Evolutionary conservation across 2,329 filamentous ascomycete species (phyloP).

Genomic region (Escovopsis sp.): DNA sequence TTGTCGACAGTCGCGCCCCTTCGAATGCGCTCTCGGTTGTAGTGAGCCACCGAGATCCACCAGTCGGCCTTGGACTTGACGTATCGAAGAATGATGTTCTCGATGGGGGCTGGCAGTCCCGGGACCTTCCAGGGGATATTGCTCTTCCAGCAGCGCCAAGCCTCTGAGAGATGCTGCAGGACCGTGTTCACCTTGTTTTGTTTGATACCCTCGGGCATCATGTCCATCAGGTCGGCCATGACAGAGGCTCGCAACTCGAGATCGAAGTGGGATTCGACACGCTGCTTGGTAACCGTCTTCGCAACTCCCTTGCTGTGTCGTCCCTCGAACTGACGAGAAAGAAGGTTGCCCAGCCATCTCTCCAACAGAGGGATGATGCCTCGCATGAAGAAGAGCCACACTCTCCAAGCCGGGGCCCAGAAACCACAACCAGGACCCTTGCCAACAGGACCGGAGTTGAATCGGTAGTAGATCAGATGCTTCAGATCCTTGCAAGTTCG

Average conservation of each 20-base stretch:
- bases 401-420: conserved; percentile 96
- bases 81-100: conserved; percentile 96
- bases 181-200: conserved; percentile 99
- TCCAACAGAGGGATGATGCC: conserved; percentile 95
- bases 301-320: conserved; percentile 97
- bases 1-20: conserved; percentile 96
- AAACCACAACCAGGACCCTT: conserved; percentile 97
- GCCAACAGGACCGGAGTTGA: conserved; percentile 91
- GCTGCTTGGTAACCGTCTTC: conserved; percentile 97
- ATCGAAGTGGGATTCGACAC: conserved; percentile 97
- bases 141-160: conserved; percentile 99
- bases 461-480: conserved; percentile 97
- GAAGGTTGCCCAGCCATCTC: conserved; percentile 89
- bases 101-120: conserved; percentile 86
- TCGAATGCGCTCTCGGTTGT: conserved; percentile 94
- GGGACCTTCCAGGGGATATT: conserved; percentile 99
- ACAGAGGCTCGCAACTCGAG: conserved; percentile 93
- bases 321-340: conserved; percentile 95
- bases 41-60: conserved; percentile 99
- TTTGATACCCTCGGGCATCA: conserved; percentile 99
- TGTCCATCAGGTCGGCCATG: conserved; percentile 98
- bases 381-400: conserved; percentile 98
- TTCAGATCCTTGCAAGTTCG: conserved; percentile 98
- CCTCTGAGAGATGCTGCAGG: conserved; percentile 90
- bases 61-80: conserved; percentile 99